Percentiles rank a stretch among this genome's conserved stretches.
Evolutionary conservation across 768 basidiomycete species (phyloP).

Genomic region (Boletus tomentosulus): DNA sequence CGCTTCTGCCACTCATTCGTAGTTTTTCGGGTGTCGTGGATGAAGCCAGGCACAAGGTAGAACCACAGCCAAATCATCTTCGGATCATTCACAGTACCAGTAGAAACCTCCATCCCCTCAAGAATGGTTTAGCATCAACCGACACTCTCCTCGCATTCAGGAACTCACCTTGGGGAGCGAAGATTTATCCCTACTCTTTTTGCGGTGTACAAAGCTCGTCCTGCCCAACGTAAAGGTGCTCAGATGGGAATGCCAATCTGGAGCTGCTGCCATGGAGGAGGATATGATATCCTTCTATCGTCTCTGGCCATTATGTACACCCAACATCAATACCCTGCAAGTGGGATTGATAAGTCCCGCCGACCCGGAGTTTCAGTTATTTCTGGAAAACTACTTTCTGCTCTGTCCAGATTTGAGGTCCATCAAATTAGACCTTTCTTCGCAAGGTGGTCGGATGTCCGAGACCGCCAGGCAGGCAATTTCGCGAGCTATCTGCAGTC

Average conservation of each 20-base stretch:
- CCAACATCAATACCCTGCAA: neutral
- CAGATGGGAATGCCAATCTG: neutral
- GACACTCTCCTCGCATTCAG: neutral
- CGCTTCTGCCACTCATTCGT: constrained; percentile 1
- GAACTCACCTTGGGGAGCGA: neutral
- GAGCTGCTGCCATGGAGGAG: neutral
- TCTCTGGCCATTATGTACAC: neutral
- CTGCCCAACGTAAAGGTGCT: neutral
- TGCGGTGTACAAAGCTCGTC: neutral
- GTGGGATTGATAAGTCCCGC: neutral
- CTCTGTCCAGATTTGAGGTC: constrained; percentile 1
- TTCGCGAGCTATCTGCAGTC: neutral
- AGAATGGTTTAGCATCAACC: neutral
- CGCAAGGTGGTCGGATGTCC: neutral
- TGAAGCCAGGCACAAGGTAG: neutral
- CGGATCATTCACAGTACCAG: neutral
- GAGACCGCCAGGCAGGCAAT: neutral
- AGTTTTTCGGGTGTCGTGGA: neutral
- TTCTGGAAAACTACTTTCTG: neutral
- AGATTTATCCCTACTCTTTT: neutral
- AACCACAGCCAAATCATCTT: too few species aligned
- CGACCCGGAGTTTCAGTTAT: neutral
- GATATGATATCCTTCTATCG: too few species aligned
- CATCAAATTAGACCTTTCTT: neutral
- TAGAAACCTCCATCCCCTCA: neutral